phyloP scores from a whole-genome alignment of 495 filamentous ascomycete species.

The Sporormia fimetaria region DNA sequence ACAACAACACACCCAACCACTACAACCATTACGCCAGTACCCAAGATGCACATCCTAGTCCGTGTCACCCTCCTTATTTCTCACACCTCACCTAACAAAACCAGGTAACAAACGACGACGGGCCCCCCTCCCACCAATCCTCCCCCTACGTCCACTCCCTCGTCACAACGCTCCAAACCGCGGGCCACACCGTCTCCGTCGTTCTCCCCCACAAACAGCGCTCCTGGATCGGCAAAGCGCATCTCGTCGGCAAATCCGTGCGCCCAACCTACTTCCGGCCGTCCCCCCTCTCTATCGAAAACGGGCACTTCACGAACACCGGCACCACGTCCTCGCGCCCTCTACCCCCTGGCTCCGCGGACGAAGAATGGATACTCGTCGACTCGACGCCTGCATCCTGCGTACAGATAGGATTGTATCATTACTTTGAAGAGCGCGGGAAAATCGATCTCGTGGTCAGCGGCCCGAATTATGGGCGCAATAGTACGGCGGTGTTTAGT shows the following conservation, averaged over 20 bases:
- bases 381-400: slow-evolving; percentile 81
- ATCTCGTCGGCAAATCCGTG: slow-evolving; percentile 75
- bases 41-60: slow-evolving; percentile 28
- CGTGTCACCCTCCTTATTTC: background rate
- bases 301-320: slow-evolving; percentile 46
- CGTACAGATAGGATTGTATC: slow-evolving; percentile 79
- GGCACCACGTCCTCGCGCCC: slow-evolving; percentile 52
- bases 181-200: slow-evolving; percentile 77
- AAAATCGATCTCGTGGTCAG: slow-evolving; percentile 76
- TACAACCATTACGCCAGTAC: no score
- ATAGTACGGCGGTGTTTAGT: slow-evolving; percentile 86
- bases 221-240: slow-evolving; percentile 97
- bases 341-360: slow-evolving; percentile 38
- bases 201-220: slow-evolving; percentile 83
- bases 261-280: slow-evolving; percentile 81
- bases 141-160: slow-evolving; percentile 89
- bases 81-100: background rate
- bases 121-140: slow-evolving; percentile 78
- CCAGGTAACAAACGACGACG: slow-evolving; percentile 86
- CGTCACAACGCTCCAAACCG: slow-evolving; percentile 60
- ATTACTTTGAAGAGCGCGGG: slow-evolving; percentile 70
- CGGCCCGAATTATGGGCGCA: slow-evolving; percentile 91
- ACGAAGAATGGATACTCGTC: slow-evolving; percentile 88
- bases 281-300: slow-evolving; percentile 37
- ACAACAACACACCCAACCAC: no score